Base-by-base conservation (phyloP, 257 asterid genomes). In the Leonotis leonurus region DNA sequence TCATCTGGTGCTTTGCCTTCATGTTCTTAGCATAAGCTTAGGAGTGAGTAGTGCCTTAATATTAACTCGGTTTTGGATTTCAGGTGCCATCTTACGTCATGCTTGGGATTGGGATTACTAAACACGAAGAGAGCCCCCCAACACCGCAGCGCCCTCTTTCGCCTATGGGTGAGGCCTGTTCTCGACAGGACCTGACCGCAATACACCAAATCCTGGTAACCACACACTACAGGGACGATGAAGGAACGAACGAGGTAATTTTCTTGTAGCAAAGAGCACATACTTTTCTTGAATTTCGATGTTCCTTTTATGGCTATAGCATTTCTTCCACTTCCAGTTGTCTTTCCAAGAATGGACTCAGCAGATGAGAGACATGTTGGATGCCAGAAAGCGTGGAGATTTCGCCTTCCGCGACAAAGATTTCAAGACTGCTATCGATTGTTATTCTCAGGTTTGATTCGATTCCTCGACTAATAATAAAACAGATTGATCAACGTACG, bases 311-410 rank as follows among this genome's bases (percentile, higher is more conserved):
- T 27, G 25, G 45, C 26, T 13, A 1, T 52, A 7, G 22, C 48
- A 14, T 41, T 35, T 10, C 39, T 20, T 33, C 49, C 22, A 21
- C 36, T 41, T 70, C 27, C 63, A 80, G 86, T 64, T 80, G 43
- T 80, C 86, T 8, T 80, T 80, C 65, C 86, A 80, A 59, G 86
- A 80, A 64, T 80, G 86, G 86, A 80, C 97, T 30, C 95, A 89
- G 37, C 97, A 84, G 70, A 87, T 87, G 93, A 77, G 85, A 74
- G 95, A 84, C 35, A 84, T 80, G 93, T 62, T 87, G 65, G 94
- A 87, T 69, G 94, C 95, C 56, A 79, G 95, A 61, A 87, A 83
- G 71, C 94, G 81, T 0, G 97, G 97, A 8, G 97, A 89, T 74
- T 75, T 71, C 68, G 89, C 95, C 2, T 89, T 89, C 41, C 94